Conservation (phyloP, 2,329 filamentous ascomycete species). For the Cytospora chrysosperma region DNA sequence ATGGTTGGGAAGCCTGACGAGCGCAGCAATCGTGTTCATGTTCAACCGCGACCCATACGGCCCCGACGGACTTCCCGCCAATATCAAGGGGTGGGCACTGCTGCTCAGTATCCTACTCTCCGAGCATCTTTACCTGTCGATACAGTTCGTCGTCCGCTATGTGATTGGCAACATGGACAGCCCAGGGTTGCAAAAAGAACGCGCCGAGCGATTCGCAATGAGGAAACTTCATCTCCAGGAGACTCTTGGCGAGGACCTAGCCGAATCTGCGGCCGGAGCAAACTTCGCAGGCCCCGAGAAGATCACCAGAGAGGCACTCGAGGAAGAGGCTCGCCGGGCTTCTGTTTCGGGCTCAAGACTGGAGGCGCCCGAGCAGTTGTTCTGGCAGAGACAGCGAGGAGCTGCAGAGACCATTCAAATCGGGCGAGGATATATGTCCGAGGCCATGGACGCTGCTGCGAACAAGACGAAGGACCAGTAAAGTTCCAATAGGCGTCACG, state of each 20-base stretch:
- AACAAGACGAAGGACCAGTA: constrained; percentile 24
- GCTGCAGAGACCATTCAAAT: constrained; percentile 57
- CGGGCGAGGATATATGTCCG: constrained; percentile 54
- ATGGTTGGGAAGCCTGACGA: constrained; percentile 89
- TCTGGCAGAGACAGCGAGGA: constrained; percentile 62
- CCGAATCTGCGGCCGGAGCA: constrained; percentile 47
- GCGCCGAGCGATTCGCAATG: constrained; percentile 75
- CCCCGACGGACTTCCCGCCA: constrained; percentile 63
- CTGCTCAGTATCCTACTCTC: constrained; percentile 80
- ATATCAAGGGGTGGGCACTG: constrained; percentile 76
- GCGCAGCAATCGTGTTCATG: constrained; percentile 83
- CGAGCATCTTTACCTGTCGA: constrained; percentile 84
- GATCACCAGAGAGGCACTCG: constrained; percentile 63
- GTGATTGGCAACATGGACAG: constrained; percentile 80
- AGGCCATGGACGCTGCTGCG: constrained; percentile 31
- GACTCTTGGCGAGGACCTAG: constrained; percentile 59
- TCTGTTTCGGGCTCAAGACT: constrained; percentile 49
- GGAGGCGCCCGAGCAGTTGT: constrained; percentile 53
- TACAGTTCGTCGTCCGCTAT: constrained; percentile 69
- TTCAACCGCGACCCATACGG: constrained; percentile 71
- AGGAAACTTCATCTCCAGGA: constrained; percentile 78
- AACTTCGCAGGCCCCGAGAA: constrained; percentile 55
- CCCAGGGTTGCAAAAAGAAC: constrained; percentile 81
- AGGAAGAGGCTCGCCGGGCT: constrained; percentile 59
- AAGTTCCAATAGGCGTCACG: background rate